Evolutionary conservation across 1,284 basidiomycete genomes (phyloP).

Genomic region (Fereydounia khargensis): DNA sequence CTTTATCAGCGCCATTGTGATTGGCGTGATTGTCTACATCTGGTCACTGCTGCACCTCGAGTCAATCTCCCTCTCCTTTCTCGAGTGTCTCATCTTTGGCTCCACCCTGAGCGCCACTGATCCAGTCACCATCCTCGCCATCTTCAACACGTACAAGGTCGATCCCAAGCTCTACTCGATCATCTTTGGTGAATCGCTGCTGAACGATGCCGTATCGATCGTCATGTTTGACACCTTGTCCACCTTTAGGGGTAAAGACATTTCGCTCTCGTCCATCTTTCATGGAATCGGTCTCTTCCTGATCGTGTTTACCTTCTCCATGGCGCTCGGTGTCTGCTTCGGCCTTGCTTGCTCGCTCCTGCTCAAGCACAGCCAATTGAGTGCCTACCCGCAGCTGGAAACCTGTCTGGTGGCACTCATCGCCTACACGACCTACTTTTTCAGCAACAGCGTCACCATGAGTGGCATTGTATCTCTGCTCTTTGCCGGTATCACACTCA

Average conservation of each 20-base stretch:
- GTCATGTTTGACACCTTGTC: conserved; percentile 98
- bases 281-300: conserved; percentile 94
- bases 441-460: conserved; percentile 90
- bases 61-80: conserved; percentile 42
- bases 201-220: conserved; percentile 99
- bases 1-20: conserved; percentile 91
- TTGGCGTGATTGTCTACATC: conserved; percentile 91
- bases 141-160: conserved; percentile 98
- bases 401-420: conserved; percentile 89
- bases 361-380: conserved; percentile 89
- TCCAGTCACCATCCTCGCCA: conserved; percentile 95
- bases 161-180: conserved; percentile 96
- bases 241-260: conserved; percentile 85
- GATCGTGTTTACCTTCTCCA: conserved; percentile 87
- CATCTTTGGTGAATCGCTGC: conserved; percentile 94
- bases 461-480: conserved; percentile 96
- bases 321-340: conserved; percentile 87
- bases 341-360: conserved; percentile 85
- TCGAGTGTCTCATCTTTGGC: conserved; percentile 91
- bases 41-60: conserved; percentile 79
- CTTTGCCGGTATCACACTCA: conserved; percentile 98
- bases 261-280: conserved; percentile 84
- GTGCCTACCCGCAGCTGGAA: conserved; percentile 77
- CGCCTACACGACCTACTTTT: conserved; percentile 98
- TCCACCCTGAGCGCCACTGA: conserved; percentile 96